phyloP scores from a whole-genome alignment of 306 rosid species.

The Quercus ilex region DNA sequence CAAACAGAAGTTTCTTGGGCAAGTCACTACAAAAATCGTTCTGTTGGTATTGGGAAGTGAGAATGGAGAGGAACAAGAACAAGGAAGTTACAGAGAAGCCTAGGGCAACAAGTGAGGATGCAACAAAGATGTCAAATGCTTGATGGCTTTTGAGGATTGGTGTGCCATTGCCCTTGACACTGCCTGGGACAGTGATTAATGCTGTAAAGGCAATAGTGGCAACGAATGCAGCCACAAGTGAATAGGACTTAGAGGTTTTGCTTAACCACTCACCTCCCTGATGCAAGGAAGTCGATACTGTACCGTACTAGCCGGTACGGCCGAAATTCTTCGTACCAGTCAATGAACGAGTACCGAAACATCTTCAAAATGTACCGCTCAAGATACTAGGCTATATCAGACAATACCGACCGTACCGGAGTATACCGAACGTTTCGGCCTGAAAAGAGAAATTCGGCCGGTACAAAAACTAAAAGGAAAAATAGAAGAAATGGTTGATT shows the following conservation, averaged over 20 bases:
- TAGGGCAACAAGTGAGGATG: conserved; percentile 31
- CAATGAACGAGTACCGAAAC: too few species aligned
- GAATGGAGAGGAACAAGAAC: conserved; percentile 9
- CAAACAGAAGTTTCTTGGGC: too few species aligned
- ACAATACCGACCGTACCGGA: too few species aligned
- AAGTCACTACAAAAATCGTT: neutral
- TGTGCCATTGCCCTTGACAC: neutral
- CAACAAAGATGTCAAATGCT: conserved; percentile 14
- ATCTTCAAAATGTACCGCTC: too few species aligned
- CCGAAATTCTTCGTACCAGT: too few species aligned
- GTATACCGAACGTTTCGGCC: too few species aligned
- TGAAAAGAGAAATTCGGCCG: too few species aligned
- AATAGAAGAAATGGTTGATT: too few species aligned
- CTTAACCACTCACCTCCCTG: conserved; percentile 38
- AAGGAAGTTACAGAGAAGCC: conserved; percentile 24
- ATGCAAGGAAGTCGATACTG: too few species aligned
- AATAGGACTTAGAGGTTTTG: conserved; percentile 45
- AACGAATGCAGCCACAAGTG: conserved; percentile 48
- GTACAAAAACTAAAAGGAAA: too few species aligned
- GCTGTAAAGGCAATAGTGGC: conserved; percentile 49
- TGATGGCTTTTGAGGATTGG: conserved; percentile 7
- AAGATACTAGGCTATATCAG: too few species aligned
- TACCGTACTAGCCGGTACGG: too few species aligned
- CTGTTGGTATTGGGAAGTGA: conserved; percentile 6
- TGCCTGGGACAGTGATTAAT: conserved; percentile 27